Conservation (phyloP, 805 yeast genomes). For the Saccharomycopsis guyanensis region DNA sequence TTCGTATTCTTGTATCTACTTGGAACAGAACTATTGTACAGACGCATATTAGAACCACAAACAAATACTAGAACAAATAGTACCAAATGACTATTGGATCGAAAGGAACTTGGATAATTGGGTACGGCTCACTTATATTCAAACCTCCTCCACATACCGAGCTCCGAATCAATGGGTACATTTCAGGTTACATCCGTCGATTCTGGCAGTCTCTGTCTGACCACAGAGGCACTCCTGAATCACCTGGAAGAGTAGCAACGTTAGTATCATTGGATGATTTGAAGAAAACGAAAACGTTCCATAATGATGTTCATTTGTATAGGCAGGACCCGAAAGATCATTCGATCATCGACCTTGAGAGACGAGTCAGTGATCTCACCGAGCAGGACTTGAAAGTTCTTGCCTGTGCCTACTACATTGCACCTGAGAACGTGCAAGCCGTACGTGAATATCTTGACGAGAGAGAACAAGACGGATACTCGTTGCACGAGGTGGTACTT, state of each 20-base stretch:
- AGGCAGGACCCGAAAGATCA: not conserved
- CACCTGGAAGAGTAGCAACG: constrained; percentile 89
- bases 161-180: constrained; percentile 59
- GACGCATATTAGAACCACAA: no score
- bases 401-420: constrained; percentile 82
- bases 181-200: constrained; percentile 69
- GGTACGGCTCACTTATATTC: constrained; percentile 84
- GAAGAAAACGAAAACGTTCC: constrained; percentile 32
- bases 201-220: constrained; percentile 92
- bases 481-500: constrained; percentile 59
- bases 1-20: no score
- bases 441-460: constrained; percentile 67
- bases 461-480: constrained; percentile 86
- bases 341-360: constrained; percentile 17
- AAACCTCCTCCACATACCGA: constrained; percentile 78
- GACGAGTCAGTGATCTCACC: constrained; percentile 24
- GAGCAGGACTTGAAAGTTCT: constrained; percentile 47
- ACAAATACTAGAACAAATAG: no score
- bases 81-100: not conserved
- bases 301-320: constrained; percentile 27
- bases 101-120: constrained; percentile 67
- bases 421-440: constrained; percentile 49
- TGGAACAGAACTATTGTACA: no score
- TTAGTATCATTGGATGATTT: constrained; percentile 55
- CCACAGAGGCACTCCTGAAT: constrained; percentile 80